Evolutionary conservation across 2,329 filamentous ascomycete genomes (phyloP), one percentile per base, ranked within the genome.

Genomic region (Aspergillus luchuensis): DNA sequence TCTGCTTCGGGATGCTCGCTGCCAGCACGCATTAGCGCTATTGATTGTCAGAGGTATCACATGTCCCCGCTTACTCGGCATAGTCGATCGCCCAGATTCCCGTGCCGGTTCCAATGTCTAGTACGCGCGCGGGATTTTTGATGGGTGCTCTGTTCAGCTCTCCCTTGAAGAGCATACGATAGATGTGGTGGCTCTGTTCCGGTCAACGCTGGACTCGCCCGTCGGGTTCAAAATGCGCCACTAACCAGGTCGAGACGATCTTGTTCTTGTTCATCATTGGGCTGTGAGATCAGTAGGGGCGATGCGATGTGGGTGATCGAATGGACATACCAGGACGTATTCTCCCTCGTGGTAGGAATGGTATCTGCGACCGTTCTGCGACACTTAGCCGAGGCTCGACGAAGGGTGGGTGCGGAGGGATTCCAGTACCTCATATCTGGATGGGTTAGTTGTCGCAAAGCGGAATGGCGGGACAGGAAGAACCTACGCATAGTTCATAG

Each of bases 31-130:
- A 30, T 36, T 30, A 21, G n/a, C 7, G 15, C 39, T 10, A 17
- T 25, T n/a, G 62, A 62, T 28, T 4, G 39, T 56, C 43, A 36
- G 38, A 11, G 15, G 23, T 56, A 49, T 25, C 38, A 25, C 10
- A 28, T 11, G 0, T 36, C 33, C 33, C 33, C 21, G 17, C 72
- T 64, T 68, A 74, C 69, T 77, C 78, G 39, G 71, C 72, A 63
- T 71, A 73, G 48, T 75, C 75, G 33, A 76, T 73, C 15, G 74
- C 73, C 74, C 74, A 76, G 47, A 76, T 73, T 1, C 74, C 74
- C 3, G 74, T 76, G 0, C 74, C 74, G 2, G 74, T 76, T 2
- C 74, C 74, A 21, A 76, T 65, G 58, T 76, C 74, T 19, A 76
- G 53, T 5, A 76, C 72, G 23, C 72, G 67, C 8, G 64, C 59